Percentiles rank a stretch among this genome's conserved stretches.
Conservation (phyloP, 2,329 filamentous ascomycete species). For the Fusarium foetens region DNA sequence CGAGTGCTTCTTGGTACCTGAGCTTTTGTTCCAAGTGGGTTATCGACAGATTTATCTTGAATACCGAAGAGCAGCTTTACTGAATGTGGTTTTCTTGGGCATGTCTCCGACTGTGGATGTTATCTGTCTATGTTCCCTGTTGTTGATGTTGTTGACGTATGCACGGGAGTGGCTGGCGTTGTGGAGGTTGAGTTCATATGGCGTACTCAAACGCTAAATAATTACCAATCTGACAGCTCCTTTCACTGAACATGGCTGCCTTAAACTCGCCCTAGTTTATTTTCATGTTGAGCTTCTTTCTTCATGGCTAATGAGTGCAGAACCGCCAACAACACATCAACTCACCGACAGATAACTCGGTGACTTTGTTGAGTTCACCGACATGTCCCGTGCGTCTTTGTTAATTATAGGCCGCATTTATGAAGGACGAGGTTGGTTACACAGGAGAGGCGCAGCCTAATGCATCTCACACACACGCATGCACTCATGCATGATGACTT, state of each 20-base stretch:
- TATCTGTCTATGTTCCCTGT: not conserved
- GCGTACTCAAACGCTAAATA: constrained; percentile 13
- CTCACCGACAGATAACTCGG: constrained; percentile 18
- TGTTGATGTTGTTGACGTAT: not conserved
- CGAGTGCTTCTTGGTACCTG: constrained; percentile 11
- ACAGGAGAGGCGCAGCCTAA: not conserved
- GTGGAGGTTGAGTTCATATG: constrained; percentile 27
- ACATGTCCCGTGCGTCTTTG: constrained; percentile 18
- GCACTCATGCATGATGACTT: constrained; percentile 2
- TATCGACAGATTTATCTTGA: constrained; percentile 17
- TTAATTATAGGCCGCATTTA: constrained; percentile 5
- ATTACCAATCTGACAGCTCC: not conserved
- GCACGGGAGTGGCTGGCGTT: constrained; percentile 33
- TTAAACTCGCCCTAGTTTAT: not conserved
- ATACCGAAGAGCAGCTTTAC: not conserved
- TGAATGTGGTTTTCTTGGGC: constrained; percentile 6
- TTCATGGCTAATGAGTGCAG: not conserved
- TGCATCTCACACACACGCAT: constrained; percentile 11
- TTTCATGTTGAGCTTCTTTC: not conserved
- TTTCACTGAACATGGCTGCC: not conserved
- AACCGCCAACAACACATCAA: not conserved
- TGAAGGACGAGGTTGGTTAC: constrained; percentile 21
- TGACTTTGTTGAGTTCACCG: constrained; percentile 21
- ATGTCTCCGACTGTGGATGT: constrained; percentile 9
- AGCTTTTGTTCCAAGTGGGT: constrained; percentile 18